Evolutionary conservation across 345 rosid genomes (phyloP).

Genomic region (Salix purpurea): DNA sequence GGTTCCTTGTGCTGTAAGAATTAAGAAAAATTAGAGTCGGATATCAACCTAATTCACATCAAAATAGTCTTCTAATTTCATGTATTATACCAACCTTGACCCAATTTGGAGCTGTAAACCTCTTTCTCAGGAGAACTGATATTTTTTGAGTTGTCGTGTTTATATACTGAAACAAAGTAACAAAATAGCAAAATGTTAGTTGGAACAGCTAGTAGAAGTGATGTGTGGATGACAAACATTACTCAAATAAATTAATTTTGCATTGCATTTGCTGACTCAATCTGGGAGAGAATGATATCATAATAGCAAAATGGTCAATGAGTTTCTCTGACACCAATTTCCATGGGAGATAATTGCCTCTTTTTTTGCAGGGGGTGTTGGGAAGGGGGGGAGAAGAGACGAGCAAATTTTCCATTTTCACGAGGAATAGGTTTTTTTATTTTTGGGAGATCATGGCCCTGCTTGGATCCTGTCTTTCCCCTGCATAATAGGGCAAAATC

Average conservation of each 20-base stretch:
- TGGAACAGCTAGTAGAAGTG: not conserved
- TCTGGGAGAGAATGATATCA: not conserved
- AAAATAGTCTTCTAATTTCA: conserved; percentile 1
- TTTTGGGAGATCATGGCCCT: not conserved
- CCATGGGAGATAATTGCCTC: not conserved
- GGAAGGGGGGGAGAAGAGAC: not conserved
- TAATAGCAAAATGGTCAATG: not conserved
- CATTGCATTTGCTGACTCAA: not conserved
- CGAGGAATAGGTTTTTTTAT: not conserved
- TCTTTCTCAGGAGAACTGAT: conserved; percentile 80
- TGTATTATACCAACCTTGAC: conserved; percentile 59
- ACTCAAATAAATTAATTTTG: not conserved
- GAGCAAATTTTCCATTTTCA: not conserved
- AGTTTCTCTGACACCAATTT: not conserved
- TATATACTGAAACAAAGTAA: conserved; percentile 53
- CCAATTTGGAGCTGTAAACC: conserved; percentile 97
- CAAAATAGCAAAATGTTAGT: conserved; percentile 12
- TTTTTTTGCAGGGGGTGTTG: not conserved
- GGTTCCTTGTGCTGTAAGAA: conserved; percentile 96
- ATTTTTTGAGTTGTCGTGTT: conserved; percentile 74
- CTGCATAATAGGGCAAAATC: not conserved
- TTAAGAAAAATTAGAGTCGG: conserved; percentile 21
- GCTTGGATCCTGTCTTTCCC: not conserved
- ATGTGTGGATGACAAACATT: not conserved
- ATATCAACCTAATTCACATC: conserved; percentile 4